Base-by-base conservation (phyloP, 2,329 filamentous ascomycete genomes). In the Hortaea werneckii region DNA sequence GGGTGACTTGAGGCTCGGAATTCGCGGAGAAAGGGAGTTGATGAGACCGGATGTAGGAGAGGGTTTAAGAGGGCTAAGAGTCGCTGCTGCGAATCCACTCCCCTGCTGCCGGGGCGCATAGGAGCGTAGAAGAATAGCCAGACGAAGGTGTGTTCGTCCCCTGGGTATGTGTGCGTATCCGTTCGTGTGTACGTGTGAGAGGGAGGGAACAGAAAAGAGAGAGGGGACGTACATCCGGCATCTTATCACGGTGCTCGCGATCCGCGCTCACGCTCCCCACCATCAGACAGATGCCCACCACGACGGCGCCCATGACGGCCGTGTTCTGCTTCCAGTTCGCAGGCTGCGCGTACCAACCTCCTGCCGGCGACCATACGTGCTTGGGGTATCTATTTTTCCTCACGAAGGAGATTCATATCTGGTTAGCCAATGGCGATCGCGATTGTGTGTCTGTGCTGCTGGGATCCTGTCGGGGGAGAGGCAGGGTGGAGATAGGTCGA, bases 281-380 rank as follows among this genome's bases (percentile, higher is more conserved):
- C 59, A 83, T 68, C 42, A 76, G 82, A 48, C 77, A 74, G 54
- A 94, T 75, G 52, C 84, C 82, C 55, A 83, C 55, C 43, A 92
- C 73, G 46, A 83, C 77, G 41, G 73, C 76, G 49, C 78, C 78
- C 64, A 88, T 80, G 56, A 92, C 74, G 45, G 83, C 76, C 4
- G 92, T 98, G 75, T 98, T 98, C 61, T 74, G 72, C 67, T 85
- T 92, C 92, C 92, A 98, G 77, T 98, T 98, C 57, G 78, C 75
- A 44, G 92, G 92, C 67, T 94, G 90, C 45, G 83, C 74, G 71
- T 98, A 98, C 92, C 92, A 98, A 70, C 92, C 92, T 77, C 92
- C 92, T 55, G 90, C 77, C 51, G 92, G 92, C 63, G 92, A 96
- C 92, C 92, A 98, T 77, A 98, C 87, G 77, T 98, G 46, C 47